Percentiles rank a stretch among this genome's conserved stretches.
Conservation (phyloP, 1,284 basidiomycete genomes). For the Papiliotrema flavescens region DNA sequence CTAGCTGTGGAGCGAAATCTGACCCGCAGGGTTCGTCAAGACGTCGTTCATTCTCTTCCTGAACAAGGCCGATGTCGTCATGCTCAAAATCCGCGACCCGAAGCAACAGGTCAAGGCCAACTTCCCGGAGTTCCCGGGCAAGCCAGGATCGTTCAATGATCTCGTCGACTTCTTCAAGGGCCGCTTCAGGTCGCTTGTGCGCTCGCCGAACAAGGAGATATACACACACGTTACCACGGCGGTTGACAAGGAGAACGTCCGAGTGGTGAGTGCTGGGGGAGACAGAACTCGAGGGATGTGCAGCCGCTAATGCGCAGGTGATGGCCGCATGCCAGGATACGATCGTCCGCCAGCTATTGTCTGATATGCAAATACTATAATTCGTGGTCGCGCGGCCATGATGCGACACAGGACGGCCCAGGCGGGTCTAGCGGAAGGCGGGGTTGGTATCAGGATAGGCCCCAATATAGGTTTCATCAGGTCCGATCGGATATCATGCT, state of each 20-base stretch:
- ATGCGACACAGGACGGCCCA: too few relatives aligned
- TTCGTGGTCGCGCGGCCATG: background rate
- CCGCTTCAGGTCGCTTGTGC: slow-evolving; percentile 71
- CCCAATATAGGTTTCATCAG: too few relatives aligned
- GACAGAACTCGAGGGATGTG: background rate
- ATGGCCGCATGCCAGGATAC: slow-evolving; percentile 26
- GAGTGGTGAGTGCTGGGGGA: slow-evolving; percentile 13
- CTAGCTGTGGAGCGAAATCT: background rate
- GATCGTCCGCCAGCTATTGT: slow-evolving; percentile 12
- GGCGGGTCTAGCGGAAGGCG: too few relatives aligned
- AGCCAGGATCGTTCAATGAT: slow-evolving; percentile 47
- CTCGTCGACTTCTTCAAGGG: slow-evolving; percentile 75
- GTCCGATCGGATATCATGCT: too few relatives aligned
- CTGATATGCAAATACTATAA: slow-evolving; percentile 24
- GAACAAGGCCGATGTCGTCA: slow-evolving; percentile 87
- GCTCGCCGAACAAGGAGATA: slow-evolving; percentile 83
- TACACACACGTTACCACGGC: slow-evolving; percentile 54
- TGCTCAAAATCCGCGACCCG: slow-evolving; percentile 63
- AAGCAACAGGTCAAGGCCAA: slow-evolving; percentile 77
- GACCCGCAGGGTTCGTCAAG: slow-evolving; percentile 70
- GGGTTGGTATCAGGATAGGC: too few relatives aligned
- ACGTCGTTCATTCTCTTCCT: slow-evolving; percentile 90
- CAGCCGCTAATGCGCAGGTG: slow-evolving; percentile 4
- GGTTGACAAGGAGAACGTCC: slow-evolving; percentile 24
- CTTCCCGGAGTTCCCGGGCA: slow-evolving; percentile 63